These are phyloP conservation scores for Trichoderma sp. DNA, from an alignment of 2,329 filamentous ascomycete genomes.

Conservation along the genomic window DNA sequence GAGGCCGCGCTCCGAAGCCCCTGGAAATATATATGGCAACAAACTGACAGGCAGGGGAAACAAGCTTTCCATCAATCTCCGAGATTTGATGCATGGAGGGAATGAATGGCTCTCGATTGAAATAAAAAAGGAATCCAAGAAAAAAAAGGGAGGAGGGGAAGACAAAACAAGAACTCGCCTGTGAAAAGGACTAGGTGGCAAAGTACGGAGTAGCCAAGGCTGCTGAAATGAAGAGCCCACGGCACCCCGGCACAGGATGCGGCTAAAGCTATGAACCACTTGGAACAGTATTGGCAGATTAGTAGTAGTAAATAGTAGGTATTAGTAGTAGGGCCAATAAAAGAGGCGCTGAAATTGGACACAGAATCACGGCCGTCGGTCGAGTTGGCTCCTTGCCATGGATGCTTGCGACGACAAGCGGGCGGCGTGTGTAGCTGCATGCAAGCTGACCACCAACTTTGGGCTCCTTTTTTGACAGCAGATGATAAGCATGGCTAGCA, in stretches of 20 bases:
- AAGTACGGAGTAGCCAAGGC: constrained; percentile 6
- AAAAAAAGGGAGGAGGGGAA: not conserved
- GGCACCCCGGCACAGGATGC: not conserved
- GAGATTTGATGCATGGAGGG: not conserved
- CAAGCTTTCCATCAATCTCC: constrained; percentile 15
- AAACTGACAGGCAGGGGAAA: not conserved
- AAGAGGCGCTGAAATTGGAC: not conserved
- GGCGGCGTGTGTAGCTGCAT: not conserved
- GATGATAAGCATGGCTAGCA: not conserved
- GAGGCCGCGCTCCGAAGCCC: constrained; percentile 1
- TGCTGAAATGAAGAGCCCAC: constrained; percentile 16
- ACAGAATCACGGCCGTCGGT: not conserved
- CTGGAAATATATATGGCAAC: not conserved
- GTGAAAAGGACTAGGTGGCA: not conserved
- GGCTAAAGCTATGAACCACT: not conserved
- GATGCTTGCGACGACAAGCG: not conserved
- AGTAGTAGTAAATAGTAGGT: not conserved
- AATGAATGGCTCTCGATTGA: not conserved
- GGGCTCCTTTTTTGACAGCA: not conserved
- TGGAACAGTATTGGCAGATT: not conserved
- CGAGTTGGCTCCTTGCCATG: not conserved
- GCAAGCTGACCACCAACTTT: constrained; percentile 12
- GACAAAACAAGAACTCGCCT: not conserved
- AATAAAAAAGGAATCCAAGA: not conserved
- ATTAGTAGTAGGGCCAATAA: constrained; percentile 1